phyloP scores from a whole-genome alignment of 179 eudicot species.

The Nepenthes alata region DNA sequence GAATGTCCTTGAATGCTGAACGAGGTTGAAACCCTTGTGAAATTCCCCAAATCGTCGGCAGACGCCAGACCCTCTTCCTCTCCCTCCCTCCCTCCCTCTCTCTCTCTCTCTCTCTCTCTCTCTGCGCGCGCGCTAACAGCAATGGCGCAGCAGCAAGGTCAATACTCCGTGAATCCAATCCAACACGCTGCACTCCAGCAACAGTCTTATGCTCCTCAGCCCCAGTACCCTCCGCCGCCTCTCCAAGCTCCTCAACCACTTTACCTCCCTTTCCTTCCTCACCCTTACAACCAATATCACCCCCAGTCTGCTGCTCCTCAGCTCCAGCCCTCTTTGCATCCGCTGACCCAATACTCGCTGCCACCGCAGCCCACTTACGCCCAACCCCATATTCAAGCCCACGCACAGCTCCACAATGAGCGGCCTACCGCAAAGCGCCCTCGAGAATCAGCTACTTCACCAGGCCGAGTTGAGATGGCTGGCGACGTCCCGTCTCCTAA shows the following conservation, averaged over 20 bases:
- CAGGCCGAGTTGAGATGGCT: conserved; percentile 9
- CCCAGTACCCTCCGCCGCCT: background rate
- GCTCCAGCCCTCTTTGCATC: conserved; percentile 1
- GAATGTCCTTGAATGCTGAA: no score
- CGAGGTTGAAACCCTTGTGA: no score
- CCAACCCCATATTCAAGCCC: background rate
- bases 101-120: background rate
- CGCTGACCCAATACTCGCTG: conserved; percentile 3
- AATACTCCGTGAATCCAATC: background rate
- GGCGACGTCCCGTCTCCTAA: conserved; percentile 40
- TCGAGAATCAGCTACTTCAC: conserved; percentile 13
- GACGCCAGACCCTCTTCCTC: no score
- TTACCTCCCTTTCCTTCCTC: background rate
- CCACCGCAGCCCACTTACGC: conserved; percentile 4
- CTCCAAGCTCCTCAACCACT: background rate
- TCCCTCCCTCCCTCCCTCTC: background rate
- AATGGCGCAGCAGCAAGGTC: conserved; percentile 5
- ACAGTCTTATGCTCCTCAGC: background rate
- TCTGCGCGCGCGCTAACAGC: background rate
- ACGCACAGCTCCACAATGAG: conserved; percentile 15
- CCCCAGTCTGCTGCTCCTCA: background rate
- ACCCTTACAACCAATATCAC: background rate
- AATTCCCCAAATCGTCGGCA: no score
- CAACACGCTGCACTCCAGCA: background rate
- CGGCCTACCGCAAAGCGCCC: conserved; percentile 24